Evolutionary conservation across 192 early-diverging fungal genomes (phyloP), one percentile per base, ranked within the genome.

Genomic region (Backusella sp.): DNA sequence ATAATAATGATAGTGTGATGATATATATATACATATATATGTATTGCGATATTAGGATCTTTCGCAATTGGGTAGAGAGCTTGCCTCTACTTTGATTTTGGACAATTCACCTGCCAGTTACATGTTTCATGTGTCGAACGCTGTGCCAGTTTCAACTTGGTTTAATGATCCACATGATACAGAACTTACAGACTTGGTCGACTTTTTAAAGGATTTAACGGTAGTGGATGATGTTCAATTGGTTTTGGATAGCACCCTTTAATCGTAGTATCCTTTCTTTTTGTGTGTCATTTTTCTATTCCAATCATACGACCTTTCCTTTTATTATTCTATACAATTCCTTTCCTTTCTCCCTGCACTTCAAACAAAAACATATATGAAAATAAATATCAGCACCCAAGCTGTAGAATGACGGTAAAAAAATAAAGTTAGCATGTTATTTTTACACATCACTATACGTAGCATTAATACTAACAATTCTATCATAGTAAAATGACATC

Each of bases 31-130:
- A 59, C n/a, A n/a, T 32, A 32, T 32, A 32, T 32, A 32, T 32
- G 2, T 9, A 46, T 21, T 49, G 19, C 2, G 0, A 37, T 59
- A 72, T 19, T 78, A 93, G 91, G 96, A 98, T 77, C 83, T 99
- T 41, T 93, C 91, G 72, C 90, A 91, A 82, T 88, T 98, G 56
- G 96, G 98, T 23, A 91, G 97, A 28, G 89, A 95, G 59, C 78
- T 99, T 35, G 90, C 85, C 34, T 86, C 92, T 73, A 90, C 92
- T 2, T 95, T 98, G 46, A 97, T 99, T 74, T 89, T 98, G 59
- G 98, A 99, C 86, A 98, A 98, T 86, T 96, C 94, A 28, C 96
- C 97, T 21, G 92, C 95, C n/a, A 95, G 93, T 77, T 98, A 98
- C 82, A 88, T 94, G 62, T 97, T 99, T 84, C 98, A 99, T 78